Percentiles rank a stretch among this genome's conserved stretches.
These are phyloP conservation scores for Wickerhamomyces mucosus DNA, from an alignment of 805 yeast genomes.

Conservation along the genomic window DNA sequence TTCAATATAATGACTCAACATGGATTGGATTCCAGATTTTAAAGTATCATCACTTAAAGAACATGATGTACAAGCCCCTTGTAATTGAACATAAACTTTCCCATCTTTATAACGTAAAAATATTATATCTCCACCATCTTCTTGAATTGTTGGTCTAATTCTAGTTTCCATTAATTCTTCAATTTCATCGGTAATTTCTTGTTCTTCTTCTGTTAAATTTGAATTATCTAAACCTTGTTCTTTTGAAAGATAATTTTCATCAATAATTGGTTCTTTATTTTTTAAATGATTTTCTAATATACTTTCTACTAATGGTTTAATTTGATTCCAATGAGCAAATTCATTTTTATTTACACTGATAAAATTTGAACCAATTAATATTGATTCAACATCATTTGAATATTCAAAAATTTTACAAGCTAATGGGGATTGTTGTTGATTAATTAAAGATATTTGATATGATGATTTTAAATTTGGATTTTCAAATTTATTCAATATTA, in stretches of 20 bases:
- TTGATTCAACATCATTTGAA: constrained; percentile 53
- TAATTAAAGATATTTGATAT: constrained; percentile 14
- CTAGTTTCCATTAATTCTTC: constrained; percentile 89
- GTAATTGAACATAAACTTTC: constrained; percentile 75
- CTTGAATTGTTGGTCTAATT: constrained; percentile 95
- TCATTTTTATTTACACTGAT: constrained; percentile 63
- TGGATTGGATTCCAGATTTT: constrained; percentile 93
- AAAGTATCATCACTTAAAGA: constrained; percentile 85
- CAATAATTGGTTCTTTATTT: constrained; percentile 24
- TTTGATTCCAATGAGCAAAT: constrained; percentile 60
- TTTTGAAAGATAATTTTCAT: constrained; percentile 7
- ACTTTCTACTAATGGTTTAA: constrained; percentile 52
- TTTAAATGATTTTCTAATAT: constrained; percentile 28
- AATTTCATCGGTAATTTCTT: constrained; percentile 80
- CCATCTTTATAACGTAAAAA: constrained; percentile 83
- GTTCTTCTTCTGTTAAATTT: constrained; percentile 45
- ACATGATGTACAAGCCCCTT: constrained; percentile 95
- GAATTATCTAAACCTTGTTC: constrained; percentile 1
- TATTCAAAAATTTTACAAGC: constrained; percentile 47
- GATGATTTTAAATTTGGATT: constrained; percentile 5
- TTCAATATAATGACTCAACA: constrained; percentile 94
- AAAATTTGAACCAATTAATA: constrained; percentile 69
- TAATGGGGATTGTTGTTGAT: constrained; percentile 42
- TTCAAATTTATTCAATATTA: constrained; percentile 21
- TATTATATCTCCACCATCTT: constrained; percentile 96